A percentile compares a stretch with the other conserved stretches of the same genome.
Evolutionary conservation across 1,284 basidiomycete species (phyloP).

Genomic region (Baeospora myosura): DNA sequence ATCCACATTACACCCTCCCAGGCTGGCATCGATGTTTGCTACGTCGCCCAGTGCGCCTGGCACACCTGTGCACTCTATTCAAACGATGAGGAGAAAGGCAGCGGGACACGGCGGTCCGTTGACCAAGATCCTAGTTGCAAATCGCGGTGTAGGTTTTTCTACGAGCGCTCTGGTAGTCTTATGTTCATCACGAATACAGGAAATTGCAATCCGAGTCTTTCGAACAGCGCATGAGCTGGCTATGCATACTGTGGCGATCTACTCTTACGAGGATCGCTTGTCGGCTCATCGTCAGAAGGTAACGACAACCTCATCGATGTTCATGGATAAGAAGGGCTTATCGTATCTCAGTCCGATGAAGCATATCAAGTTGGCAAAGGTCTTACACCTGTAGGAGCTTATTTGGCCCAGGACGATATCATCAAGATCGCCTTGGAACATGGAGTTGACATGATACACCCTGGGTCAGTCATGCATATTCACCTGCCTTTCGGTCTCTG

Average conservation of each 20-base stretch:
- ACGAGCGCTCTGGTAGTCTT: too few relatives aligned
- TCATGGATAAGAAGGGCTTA: too few relatives aligned
- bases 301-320: background rate
- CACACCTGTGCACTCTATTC: slow-evolving; percentile 82
- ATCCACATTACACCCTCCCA: slow-evolving; percentile 52
- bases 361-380: slow-evolving; percentile 98
- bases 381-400: slow-evolving; percentile 91
- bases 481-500: slow-evolving; percentile 2
- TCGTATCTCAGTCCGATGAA: slow-evolving; percentile 76
- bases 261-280: slow-evolving; percentile 94
- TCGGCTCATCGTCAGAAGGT: slow-evolving; percentile 97
- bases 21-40: slow-evolving; percentile 64
- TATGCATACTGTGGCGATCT: slow-evolving; percentile 99
- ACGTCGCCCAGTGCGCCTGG: slow-evolving; percentile 67
- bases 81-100: slow-evolving; percentile 85
- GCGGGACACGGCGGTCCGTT: slow-evolving; percentile 87
- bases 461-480: slow-evolving; percentile 56
- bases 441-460: slow-evolving; percentile 99
- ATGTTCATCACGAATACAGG: slow-evolving; percentile 59
- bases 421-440: slow-evolving; percentile 92
- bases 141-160: slow-evolving; percentile 74
- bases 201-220: slow-evolving; percentile 99
- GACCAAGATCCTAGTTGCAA: slow-evolving; percentile 92
- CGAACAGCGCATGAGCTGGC: slow-evolving; percentile 97
- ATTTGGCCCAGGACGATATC: slow-evolving; percentile 97